Evolutionary conservation across 2,329 filamentous ascomycete species (phyloP).

Genomic region (Aspergillus floridensis): DNA sequence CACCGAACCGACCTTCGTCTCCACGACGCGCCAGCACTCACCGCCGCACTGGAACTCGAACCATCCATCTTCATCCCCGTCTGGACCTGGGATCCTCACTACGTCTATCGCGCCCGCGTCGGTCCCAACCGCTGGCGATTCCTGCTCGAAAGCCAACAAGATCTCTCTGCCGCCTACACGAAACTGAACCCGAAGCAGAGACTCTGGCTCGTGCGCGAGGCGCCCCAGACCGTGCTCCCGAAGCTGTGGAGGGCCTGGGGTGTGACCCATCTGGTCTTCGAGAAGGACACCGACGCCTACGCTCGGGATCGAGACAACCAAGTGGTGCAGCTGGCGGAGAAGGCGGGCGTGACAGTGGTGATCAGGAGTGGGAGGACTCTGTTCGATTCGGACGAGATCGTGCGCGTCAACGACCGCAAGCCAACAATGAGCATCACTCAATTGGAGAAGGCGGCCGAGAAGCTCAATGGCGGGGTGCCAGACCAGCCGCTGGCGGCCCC

Average conservation of each 20-base stretch:
- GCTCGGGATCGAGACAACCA: constrained; percentile 61
- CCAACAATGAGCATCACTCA: constrained; percentile 73
- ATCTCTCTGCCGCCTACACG: constrained; percentile 65
- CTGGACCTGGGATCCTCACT: constrained; percentile 79
- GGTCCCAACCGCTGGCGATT: constrained; percentile 74
- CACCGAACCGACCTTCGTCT: constrained; percentile 75
- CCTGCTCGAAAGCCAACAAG: constrained; percentile 70
- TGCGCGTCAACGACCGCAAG: constrained; percentile 63
- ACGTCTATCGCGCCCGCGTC: constrained; percentile 69
- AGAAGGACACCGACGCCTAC: constrained; percentile 75
- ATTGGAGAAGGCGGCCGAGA: constrained; percentile 61
- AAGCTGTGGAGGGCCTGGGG: constrained; percentile 72
- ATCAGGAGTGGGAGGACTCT: constrained; percentile 64
- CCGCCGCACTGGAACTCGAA: constrained; percentile 67
- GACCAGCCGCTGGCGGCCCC: constrained; percentile 62
- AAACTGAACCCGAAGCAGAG: constrained; percentile 69
- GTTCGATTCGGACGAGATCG: constrained; percentile 70
- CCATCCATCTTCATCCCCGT: constrained; percentile 69
- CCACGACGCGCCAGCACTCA: constrained; percentile 72
- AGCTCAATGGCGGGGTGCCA: constrained; percentile 56
- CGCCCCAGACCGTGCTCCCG: constrained; percentile 66
- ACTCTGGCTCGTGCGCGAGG: constrained; percentile 69
- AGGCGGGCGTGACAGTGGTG: constrained; percentile 68
- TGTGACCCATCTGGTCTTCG: constrained; percentile 73
- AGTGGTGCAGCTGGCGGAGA: constrained; percentile 58